Percentiles rank a stretch among this genome's conserved stretches.
These are phyloP conservation scores for Mycena latifolia DNA, from an alignment of 768 basidiomycete genomes.

Conservation along the genomic window DNA sequence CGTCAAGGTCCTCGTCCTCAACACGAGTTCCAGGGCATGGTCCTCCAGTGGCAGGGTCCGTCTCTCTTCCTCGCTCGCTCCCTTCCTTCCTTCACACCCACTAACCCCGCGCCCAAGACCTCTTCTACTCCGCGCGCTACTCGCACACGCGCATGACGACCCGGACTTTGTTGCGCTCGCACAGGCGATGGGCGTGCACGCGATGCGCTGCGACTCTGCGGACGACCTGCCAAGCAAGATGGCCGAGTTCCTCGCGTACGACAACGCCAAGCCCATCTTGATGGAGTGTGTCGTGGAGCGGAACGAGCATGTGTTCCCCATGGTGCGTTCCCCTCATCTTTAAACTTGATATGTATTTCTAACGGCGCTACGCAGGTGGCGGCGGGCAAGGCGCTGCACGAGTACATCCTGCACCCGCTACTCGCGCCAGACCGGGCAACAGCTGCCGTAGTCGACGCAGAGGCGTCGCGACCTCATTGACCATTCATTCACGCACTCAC, in stretches of 20 bases:
- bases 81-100: constrained; percentile 1
- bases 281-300: constrained; percentile 91
- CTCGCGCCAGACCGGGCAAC: constrained; percentile 43
- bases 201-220: constrained; percentile 76
- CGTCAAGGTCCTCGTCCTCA: constrained; percentile 92
- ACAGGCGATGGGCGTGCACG: constrained; percentile 92
- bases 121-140: constrained; percentile 97
- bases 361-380: constrained; percentile 66
- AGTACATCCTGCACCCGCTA: constrained; percentile 84
- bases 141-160: constrained; percentile 97
- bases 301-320: constrained; percentile 92
- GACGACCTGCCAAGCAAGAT: constrained; percentile 93
- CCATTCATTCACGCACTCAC: not conserved
- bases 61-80: constrained; percentile 5
- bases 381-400: constrained; percentile 94
- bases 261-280: constrained; percentile 86
- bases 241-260: constrained; percentile 99
- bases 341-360: not conserved
- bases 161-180: constrained; percentile 95
- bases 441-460: constrained; percentile 5
- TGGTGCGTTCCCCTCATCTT: constrained; percentile 61
- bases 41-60: constrained; percentile 97
- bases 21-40: constrained; percentile 99
- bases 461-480: not conserved
- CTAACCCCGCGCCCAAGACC: constrained; percentile 57